Percentiles rank a stretch among this genome's conserved stretches.
Evolutionary conservation across 108 stramenopile species (phyloP).

Genomic region (Cyclotella baltica): DNA sequence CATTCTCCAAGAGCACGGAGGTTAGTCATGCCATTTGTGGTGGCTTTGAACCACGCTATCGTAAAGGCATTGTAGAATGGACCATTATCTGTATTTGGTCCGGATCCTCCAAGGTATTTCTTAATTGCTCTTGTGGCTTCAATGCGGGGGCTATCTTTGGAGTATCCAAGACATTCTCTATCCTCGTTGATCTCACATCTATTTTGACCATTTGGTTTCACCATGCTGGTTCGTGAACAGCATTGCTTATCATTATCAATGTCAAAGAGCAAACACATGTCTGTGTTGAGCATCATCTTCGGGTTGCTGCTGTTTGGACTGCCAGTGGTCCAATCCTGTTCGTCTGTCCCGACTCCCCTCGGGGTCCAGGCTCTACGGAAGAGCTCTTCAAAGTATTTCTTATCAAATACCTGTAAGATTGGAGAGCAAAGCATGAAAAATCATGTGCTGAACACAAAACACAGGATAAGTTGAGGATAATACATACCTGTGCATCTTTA

Average conservation of each 20-base stretch:
- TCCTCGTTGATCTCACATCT: conserved; percentile 35
- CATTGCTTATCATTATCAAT: conserved; percentile 34
- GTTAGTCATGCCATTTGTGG: conserved; percentile 27
- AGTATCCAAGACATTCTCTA: conserved; percentile 18
- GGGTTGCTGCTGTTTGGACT: conserved; percentile 17
- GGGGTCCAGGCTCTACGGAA: conserved; percentile 49
- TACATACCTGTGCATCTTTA: conserved; percentile 37
- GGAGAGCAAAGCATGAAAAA: too few relatives aligned
- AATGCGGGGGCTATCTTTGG: conserved; percentile 2
- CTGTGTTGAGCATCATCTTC: conserved; percentile 62
- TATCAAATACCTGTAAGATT: conserved; percentile 53
- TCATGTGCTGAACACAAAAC: too few relatives aligned
- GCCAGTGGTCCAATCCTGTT: conserved; percentile 38
- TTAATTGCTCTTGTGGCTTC: conserved; percentile 39
- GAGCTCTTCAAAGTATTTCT: conserved; percentile 43
- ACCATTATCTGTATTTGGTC: conserved; percentile 33
- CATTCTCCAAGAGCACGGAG: conserved; percentile 21
- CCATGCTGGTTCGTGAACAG: conserved; percentile 52
- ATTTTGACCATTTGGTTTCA: conserved; percentile 36
- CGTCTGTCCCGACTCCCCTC: conserved; percentile 3
- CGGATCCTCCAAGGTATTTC: conserved; percentile 25
- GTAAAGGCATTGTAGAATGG: conserved; percentile 51
- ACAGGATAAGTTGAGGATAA: too few relatives aligned
- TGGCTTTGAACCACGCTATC: conserved; percentile 50
- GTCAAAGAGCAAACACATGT: conserved; percentile 53